Percentiles rank a stretch among this genome's conserved stretches.
phyloP scores from a whole-genome alignment of 176 grass and related monocot genomes.

The Poa annua region DNA sequence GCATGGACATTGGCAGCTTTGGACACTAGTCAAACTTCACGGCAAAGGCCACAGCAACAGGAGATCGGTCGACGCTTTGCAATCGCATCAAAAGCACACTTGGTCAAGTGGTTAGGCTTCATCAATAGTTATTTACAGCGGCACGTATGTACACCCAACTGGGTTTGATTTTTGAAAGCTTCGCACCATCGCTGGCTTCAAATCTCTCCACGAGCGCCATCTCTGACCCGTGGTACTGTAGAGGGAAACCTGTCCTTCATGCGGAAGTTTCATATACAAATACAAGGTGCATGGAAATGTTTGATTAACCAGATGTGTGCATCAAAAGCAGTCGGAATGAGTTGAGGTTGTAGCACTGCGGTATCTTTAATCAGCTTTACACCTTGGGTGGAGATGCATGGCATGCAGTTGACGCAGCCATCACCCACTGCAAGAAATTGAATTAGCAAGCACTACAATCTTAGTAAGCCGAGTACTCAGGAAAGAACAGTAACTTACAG shows the following conservation, averaged over 20 bases:
- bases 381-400: background rate
- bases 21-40: constrained; percentile 36
- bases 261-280: constrained; percentile 14
- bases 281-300: background rate
- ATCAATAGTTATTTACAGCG: background rate
- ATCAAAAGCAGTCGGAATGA: constrained; percentile 22
- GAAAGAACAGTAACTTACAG: too few species aligned
- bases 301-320: background rate
- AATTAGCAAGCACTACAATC: background rate
- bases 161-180: constrained; percentile 33
- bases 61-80: background rate
- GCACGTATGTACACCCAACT: background rate
- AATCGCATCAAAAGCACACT: constrained; percentile 50
- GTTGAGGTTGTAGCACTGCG: background rate
- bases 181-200: background rate
- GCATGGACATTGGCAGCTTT: constrained; percentile 24
- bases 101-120: constrained; percentile 45
- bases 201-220: background rate
- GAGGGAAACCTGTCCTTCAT: background rate
- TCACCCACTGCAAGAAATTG: background rate
- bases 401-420: background rate
- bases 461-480: background rate
- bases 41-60: background rate
- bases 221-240: background rate
- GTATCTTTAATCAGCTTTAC: background rate